Evolutionary conservation across 1,139 yeast genomes (phyloP), one percentile per base, ranked within the genome.

Genomic region (Hansenula lynferdii): DNA sequence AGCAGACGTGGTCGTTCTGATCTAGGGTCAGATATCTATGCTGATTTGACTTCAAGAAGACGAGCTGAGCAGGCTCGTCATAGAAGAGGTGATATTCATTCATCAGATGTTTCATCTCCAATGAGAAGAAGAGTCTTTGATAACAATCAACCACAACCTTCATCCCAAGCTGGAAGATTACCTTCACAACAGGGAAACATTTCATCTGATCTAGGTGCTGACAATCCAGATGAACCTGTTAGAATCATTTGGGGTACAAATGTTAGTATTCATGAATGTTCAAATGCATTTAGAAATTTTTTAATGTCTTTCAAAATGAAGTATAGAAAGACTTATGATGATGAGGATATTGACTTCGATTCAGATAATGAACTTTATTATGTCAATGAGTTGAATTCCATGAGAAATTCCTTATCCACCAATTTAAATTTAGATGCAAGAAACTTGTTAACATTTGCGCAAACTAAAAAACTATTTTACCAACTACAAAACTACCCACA

Each of bases 221-320:
- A 50, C 6, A 54, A 51, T 9, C 55, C 58, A 8, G 68, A 66
- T 37, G 48, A 42, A 43, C 94, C 95, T 1, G 77, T 81, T 25
- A 76, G 95, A 56, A 95, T 92, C 41, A 90, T 92, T 54, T 92
- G 99, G 99, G 99, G 99, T 60, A 92, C 99, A 2, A 90, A 92
- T 57, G 96, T 92, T 23, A 84, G 95, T 31, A 89, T 94, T 53
- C 85, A 80, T 53, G 96, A 92, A 55, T 82, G 92, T 53, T 76
- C 86, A 38, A 81, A 78, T 49, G 72, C 75, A 37, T 92, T 92
- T 65, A 72, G 95, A 48, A 83, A 82, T 48, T 94, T 92, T 51
- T 66, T 92, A 53, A 80, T 85, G 78, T 76, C 84, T 18, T 92
- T 87, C 70, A 86, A 86, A 58, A 67, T 74, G 62, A 85, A 82